Conservation (phyloP, 345 rosid species). For the Gossypium longicalyx region DNA sequence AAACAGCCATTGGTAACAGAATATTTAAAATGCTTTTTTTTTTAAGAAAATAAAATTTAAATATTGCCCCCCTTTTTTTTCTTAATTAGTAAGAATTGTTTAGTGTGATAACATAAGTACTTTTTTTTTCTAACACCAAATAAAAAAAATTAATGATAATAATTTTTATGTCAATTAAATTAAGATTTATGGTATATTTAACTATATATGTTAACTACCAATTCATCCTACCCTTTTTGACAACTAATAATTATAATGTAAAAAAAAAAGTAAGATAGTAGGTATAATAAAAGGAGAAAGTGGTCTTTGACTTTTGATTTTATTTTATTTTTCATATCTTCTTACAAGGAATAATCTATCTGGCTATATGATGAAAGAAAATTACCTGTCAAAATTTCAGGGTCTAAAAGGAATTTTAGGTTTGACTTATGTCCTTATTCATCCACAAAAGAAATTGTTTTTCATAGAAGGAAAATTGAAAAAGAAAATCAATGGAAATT, state of each 20-base stretch:
- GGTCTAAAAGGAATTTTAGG: neutral
- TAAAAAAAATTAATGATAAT: fast-evolving
- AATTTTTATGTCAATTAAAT: too few relatives aligned
- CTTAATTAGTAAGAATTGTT: too few relatives aligned
- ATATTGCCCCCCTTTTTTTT: neutral
- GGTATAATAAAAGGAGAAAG: neutral
- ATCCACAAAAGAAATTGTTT: neutral
- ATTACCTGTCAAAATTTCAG: neutral
- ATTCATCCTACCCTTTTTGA: neutral
- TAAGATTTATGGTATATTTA: too few relatives aligned
- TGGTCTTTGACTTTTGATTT: conserved; percentile 7
- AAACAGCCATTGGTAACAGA: neutral
- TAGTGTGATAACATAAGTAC: neutral
- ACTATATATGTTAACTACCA: neutral
- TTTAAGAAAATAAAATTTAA: neutral
- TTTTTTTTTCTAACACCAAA: too few relatives aligned
- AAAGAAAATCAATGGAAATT: neutral
- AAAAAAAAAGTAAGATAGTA: neutral
- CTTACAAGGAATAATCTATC: neutral
- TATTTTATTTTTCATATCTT: neutral
- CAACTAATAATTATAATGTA: neutral
- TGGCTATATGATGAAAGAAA: neutral
- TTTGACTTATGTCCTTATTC: neutral
- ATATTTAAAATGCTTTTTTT: neutral
- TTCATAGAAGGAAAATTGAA: neutral